A percentile compares a stretch with the other conserved stretches of the same genome.
Conservation (phyloP, 306 rosid species). For the Pueraria montana region DNA sequence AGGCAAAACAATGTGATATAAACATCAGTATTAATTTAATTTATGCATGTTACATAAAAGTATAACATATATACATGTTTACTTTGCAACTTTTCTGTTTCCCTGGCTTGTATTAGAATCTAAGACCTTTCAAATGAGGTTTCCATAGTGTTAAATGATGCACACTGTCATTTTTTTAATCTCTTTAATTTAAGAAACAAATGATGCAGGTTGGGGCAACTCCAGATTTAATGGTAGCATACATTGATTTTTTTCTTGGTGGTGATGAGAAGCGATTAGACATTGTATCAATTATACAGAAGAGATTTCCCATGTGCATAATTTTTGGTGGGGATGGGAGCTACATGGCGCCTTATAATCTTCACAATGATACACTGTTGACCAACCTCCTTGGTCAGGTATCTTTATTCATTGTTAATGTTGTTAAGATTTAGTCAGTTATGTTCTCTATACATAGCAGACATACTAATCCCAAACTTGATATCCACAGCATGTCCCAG, state of each 20-base stretch:
- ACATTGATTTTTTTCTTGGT: constrained; percentile 97
- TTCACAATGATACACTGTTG: constrained; percentile 88
- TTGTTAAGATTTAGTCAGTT: constrained; percentile 38
- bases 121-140: constrained; percentile 27
- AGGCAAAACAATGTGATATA: constrained; percentile 3
- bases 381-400: constrained; percentile 99
- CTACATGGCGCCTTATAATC: constrained; percentile 94
- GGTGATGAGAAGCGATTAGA: constrained; percentile 98
- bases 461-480: constrained; percentile 32
- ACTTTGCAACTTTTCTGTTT: constrained; percentile 25
- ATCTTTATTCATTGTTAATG: constrained; percentile 36
- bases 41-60: constrained; percentile 1
- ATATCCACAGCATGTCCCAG: constrained; percentile 88
- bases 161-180: constrained; percentile 19
- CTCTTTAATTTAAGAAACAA: constrained; percentile 44
- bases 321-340: constrained; percentile 98
- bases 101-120: constrained; percentile 26
- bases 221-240: constrained; percentile 94
- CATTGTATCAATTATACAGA: constrained; percentile 91
- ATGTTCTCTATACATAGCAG: constrained; percentile 37
- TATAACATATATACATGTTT: background rate
- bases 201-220: constrained; percentile 92
- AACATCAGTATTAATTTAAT: constrained; percentile 30
- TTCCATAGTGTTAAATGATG: constrained; percentile 36
- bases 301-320: constrained; percentile 98